Conservation (phyloP, 768 basidiomycete genomes). For the Tylopilus felleus region DNA sequence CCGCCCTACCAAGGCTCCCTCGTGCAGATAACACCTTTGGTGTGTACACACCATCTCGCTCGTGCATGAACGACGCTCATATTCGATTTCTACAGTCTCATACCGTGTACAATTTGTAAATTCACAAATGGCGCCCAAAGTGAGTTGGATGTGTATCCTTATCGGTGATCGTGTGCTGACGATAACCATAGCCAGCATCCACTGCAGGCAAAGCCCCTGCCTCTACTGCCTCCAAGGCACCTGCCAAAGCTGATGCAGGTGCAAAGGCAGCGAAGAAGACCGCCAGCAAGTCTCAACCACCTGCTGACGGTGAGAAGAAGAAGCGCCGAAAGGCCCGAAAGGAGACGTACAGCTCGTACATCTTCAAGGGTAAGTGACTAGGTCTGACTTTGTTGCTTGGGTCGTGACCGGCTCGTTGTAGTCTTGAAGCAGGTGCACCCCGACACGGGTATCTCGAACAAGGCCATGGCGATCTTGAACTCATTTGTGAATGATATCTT, state of each 20-base stretch:
- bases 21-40: slow-evolving; percentile 23
- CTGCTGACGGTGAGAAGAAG: slow-evolving; percentile 70
- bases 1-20: slow-evolving; percentile 13
- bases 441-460: slow-evolving; percentile 91
- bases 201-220: slow-evolving; percentile 40
- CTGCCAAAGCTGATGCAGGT: slow-evolving; percentile 41
- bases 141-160: slow-evolving; percentile 11
- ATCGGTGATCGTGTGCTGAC: slow-evolving; percentile 13
- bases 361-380: slow-evolving; percentile 64
- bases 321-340: slow-evolving; percentile 76
- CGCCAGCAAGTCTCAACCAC: slow-evolving; percentile 49
- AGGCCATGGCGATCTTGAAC: slow-evolving; percentile 81
- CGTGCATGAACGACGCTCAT: slow-evolving; percentile 13
- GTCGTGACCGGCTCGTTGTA: slow-evolving; percentile 20
- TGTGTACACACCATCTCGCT: slow-evolving; percentile 10
- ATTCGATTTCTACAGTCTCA: slow-evolving; percentile 17
- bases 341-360: slow-evolving; percentile 84
- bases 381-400: not conserved
- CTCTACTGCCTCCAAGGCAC: slow-evolving; percentile 59
- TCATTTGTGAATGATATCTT: slow-evolving; percentile 86
- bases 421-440: slow-evolving; percentile 92
- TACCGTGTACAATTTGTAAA: slow-evolving; percentile 33
- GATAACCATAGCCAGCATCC: slow-evolving; percentile 37
- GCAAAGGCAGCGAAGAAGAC: slow-evolving; percentile 60
- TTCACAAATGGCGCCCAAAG: slow-evolving; percentile 38